A percentile compares a stretch with the other conserved stretches of the same genome.
phyloP scores from a whole-genome alignment of 192 early-diverging fungal genomes.

The Blastocladiella britannica region DNA sequence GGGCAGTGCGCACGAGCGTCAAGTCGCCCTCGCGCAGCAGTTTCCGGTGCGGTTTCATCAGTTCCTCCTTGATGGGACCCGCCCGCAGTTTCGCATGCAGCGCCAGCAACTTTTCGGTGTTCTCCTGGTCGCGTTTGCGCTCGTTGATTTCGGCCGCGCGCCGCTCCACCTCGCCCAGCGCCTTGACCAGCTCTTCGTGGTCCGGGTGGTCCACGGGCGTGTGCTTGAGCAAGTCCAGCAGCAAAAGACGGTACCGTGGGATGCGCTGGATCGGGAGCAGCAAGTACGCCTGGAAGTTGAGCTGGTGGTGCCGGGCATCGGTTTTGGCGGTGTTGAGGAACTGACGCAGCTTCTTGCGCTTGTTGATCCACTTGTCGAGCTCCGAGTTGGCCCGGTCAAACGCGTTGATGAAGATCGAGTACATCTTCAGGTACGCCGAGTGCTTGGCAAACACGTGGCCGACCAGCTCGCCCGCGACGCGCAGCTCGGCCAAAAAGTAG shows the following conservation, averaged over 20 bases:
- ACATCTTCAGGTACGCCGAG: constrained; percentile 62
- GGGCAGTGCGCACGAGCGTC: constrained; percentile 20
- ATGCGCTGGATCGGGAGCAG: constrained; percentile 85
- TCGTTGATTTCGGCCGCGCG: constrained; percentile 71
- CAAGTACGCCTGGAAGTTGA: constrained; percentile 63
- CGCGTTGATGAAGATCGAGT: constrained; percentile 65
- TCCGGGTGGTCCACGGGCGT: constrained; percentile 63
- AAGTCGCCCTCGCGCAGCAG: constrained; percentile 26
- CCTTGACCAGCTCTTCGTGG: constrained; percentile 36
- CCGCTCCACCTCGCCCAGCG: constrained; percentile 41
- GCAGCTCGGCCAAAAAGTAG: constrained; percentile 42
- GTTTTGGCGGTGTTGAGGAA: constrained; percentile 9
- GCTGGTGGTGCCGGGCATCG: constrained; percentile 47
- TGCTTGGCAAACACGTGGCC: constrained; percentile 58
- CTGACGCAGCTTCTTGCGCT: constrained; percentile 9
- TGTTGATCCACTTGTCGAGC: constrained; percentile 25
- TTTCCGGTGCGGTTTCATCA: constrained; percentile 26
- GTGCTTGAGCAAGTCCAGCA: constrained; percentile 59
- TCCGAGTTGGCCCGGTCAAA: constrained; percentile 49
- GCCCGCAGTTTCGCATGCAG: neutral
- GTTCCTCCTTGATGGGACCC: constrained; percentile 22
- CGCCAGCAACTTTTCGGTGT: constrained; percentile 5
- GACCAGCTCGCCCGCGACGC: constrained; percentile 27
- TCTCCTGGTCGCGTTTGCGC: constrained; percentile 48
- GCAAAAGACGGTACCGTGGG: constrained; percentile 74